phyloP scores from a whole-genome alignment of 163 green algal genomes.

The Chlorella variabilis region DNA sequence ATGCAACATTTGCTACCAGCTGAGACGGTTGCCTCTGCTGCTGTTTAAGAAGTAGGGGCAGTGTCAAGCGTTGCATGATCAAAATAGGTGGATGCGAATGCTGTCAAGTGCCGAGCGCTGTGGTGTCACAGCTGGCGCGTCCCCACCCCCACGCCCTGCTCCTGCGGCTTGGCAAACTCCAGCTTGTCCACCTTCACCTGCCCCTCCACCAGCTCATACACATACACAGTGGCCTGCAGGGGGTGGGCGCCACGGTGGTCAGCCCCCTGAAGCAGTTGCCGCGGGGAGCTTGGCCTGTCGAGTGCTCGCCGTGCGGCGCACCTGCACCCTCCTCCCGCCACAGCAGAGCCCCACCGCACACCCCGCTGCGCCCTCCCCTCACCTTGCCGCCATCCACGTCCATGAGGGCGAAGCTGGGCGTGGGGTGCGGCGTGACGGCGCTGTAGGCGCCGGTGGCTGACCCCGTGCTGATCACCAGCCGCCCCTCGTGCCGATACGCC shows the following conservation, averaged over 20 bases:
- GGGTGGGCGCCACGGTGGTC: no score
- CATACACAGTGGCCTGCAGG: conserved; percentile 87
- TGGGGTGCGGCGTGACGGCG: conserved; percentile 31
- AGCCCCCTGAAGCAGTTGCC: no score
- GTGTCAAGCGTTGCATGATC: not conserved
- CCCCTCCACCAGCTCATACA: conserved; percentile 91
- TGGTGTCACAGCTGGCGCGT: not conserved
- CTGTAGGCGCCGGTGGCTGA: conserved; percentile 93
- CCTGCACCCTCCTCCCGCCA: not conserved
- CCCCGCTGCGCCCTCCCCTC: no score
- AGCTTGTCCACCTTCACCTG: conserved; percentile 92
- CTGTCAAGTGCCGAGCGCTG: no score
- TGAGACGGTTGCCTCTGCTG: no score
- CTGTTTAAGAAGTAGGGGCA: no score
- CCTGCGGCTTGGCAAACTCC: conserved; percentile 41
- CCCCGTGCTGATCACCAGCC: conserved; percentile 92
- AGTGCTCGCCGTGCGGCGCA: no score
- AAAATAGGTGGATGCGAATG: no score
- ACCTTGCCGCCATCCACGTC: conserved; percentile 92
- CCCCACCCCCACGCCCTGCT: not conserved
- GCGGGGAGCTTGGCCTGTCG: no score
- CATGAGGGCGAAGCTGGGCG: conserved; percentile 72
- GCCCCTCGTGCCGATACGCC: conserved; percentile 75
- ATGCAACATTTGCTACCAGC: no score
- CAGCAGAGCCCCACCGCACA: no score